Conservation (phyloP, 345 rosid genomes). For the Anastatica hierochuntica region DNA sequence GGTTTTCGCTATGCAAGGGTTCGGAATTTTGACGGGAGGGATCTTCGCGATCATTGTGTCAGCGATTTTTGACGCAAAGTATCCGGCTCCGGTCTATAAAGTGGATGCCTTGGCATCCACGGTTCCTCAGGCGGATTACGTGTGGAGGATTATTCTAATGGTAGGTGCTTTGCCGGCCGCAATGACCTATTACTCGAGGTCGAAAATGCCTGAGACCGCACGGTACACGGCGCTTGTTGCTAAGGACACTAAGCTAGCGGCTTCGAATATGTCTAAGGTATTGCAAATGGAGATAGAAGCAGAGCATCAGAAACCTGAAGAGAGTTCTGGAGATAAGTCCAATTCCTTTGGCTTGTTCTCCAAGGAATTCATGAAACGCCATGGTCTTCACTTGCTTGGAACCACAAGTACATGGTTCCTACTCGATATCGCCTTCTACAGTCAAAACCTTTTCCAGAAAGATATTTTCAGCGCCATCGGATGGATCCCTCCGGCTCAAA, state of each 20-base stretch:
- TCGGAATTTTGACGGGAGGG: slow-evolving; percentile 72
- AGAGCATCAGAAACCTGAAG: slow-evolving; percentile 35
- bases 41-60: slow-evolving; percentile 51
- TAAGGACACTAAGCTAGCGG: slow-evolving; percentile 59
- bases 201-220: slow-evolving; percentile 90
- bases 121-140: slow-evolving; percentile 56
- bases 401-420: too few species aligned
- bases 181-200: slow-evolving; percentile 69
- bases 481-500: too few species aligned
- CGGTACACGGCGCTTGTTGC: slow-evolving; percentile 88
- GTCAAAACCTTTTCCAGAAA: too few species aligned
- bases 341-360: slow-evolving; percentile 55
- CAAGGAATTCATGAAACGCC: slow-evolving; percentile 39
- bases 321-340: slow-evolving; percentile 7
- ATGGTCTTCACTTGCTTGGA: too few species aligned
- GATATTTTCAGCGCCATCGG: too few species aligned
- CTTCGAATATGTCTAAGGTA: slow-evolving; percentile 76
- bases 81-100: slow-evolving; percentile 43
- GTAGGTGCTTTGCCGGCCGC: slow-evolving; percentile 72
- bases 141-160: slow-evolving; percentile 78
- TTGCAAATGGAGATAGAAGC: slow-evolving; percentile 57
- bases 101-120: slow-evolving; percentile 42
- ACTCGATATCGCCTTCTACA: too few species aligned
- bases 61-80: slow-evolving; percentile 39
- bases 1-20: slow-evolving; percentile 93